Base-by-base conservation (phyloP, 2,329 filamentous ascomycete genomes). In the Diaporthe longicolla region DNA sequence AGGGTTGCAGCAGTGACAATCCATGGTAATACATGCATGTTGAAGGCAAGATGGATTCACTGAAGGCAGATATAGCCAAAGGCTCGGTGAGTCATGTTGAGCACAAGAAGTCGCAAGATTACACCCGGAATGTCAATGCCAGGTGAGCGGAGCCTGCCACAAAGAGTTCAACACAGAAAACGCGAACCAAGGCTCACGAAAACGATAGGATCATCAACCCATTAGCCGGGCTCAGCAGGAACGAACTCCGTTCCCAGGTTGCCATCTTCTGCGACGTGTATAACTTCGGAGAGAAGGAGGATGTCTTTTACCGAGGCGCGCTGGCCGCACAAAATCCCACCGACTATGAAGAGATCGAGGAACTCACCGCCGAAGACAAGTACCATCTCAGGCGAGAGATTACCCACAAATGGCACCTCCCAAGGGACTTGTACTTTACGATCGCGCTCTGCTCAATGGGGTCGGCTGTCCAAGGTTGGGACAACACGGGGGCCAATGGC, bases 291-390 rank as follows among this genome's bases (percentile, higher is more conserved):
- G 88, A 92, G 65, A 87, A 92, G 76, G 82, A 90, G 1, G 83
- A 84, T 3, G 80, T 92, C 24, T 86, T 95, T 70, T 86, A 88
- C 70, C 92, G 92, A 78, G 94, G 93, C 45, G 94, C 93, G 3
- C 85, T 95, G 13, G 88, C 95, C 26, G 94, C 94, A 3, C 93
- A 94, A 80, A 90, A 92, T 77, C 93, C 93, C 0, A 84, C 84
- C 13, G 85, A 87, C 48, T 93, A 85, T 79, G 92, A 94, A 74
- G 84, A 87, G 48, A 87, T 95, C 54, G 83, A 81, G 7, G 92
- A 93, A 79, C 89, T 91, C 73, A 84, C 87, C 24, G 86, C 85
- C 21, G 71, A 73, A 37, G 50, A 70, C 24, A 70, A 69, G 32
- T 50, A 21, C 3, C 26, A 48, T 19, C 86, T 96, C 26, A 85